phyloP scores from a whole-genome alignment of 148 eudicot genomes.

The Camellia sinensis region DNA sequence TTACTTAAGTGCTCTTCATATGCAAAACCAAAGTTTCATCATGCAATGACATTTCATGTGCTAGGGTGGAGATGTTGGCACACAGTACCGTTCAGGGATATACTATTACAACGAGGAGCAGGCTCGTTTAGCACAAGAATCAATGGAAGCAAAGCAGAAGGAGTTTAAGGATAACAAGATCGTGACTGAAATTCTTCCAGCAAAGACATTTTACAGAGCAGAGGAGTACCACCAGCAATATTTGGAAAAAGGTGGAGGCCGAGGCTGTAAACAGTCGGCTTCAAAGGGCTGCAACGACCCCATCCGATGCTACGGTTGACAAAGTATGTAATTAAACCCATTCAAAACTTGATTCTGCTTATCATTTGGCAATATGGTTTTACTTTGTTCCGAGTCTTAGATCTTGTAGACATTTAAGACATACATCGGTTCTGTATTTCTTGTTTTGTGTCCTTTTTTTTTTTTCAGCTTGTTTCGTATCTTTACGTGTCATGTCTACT shows the following conservation, averaged over 20 bases:
- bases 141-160: constrained; percentile 68
- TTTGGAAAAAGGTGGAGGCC: constrained; percentile 84
- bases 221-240: constrained; percentile 97
- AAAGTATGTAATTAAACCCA: neutral
- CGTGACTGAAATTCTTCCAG: constrained; percentile 90
- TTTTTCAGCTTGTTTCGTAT: no score
- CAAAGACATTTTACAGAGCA: constrained; percentile 82
- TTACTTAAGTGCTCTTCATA: neutral
- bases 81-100: constrained; percentile 90
- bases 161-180: constrained; percentile 46
- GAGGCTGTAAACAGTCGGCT: constrained; percentile 63
- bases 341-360: constrained; percentile 1
- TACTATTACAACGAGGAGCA: constrained; percentile 80
- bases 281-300: constrained; percentile 89
- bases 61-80: constrained; percentile 80
- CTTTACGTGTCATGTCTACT: no score
- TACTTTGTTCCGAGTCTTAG: neutral
- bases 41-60: constrained; percentile 19
- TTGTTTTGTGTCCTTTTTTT: no score
- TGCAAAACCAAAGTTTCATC: constrained; percentile 3
- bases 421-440: no score
- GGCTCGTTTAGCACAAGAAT: constrained; percentile 64
- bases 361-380: neutral
- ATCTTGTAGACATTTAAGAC: no score
- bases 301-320: constrained; percentile 82